These are phyloP conservation scores for Coemansia sp. DNA, from an alignment of 192 early-diverging fungal species.

Conservation along the genomic window DNA sequence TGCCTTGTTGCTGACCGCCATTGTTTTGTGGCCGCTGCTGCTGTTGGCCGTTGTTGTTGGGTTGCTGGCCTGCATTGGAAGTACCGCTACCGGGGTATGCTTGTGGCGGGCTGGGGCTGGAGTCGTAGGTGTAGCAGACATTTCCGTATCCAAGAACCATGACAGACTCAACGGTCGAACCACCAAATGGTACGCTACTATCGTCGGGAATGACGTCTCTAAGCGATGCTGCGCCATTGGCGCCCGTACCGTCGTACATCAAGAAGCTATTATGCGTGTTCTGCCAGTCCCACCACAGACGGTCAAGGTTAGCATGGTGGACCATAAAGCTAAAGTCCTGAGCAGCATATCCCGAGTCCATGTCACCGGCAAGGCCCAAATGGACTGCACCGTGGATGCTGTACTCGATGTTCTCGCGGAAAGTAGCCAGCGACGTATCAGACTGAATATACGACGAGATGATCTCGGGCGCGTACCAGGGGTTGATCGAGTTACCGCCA, in stretches of 20 bases:
- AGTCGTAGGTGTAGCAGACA: conserved; percentile 50
- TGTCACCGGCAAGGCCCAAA: conserved; percentile 43
- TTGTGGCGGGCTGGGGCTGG: conserved; percentile 26
- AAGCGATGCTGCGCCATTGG: conserved; percentile 23
- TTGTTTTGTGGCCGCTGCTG: conserved; percentile 11
- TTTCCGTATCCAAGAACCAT: conserved; percentile 48
- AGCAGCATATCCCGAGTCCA: conserved; percentile 43
- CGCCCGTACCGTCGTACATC: conserved; percentile 39
- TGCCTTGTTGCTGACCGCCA: not conserved
- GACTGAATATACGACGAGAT: conserved; percentile 41
- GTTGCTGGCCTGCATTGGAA: conserved; percentile 1
- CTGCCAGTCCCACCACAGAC: conserved; percentile 56
- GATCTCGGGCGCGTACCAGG: conserved; percentile 47
- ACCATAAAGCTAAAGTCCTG: conserved; percentile 53
- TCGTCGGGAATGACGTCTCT: conserved; percentile 32
- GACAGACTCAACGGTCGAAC: conserved; percentile 37
- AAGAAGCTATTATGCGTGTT: conserved; percentile 28
- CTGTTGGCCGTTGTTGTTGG: conserved; percentile 7
- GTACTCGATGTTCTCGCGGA: conserved; percentile 51
- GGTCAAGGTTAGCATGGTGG: conserved; percentile 51
- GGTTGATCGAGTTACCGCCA: conserved; percentile 22
- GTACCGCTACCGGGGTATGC: conserved; percentile 22
- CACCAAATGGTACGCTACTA: conserved; percentile 23
- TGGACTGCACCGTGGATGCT: conserved; percentile 50
- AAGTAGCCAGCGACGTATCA: conserved; percentile 30